Evolutionary conservation across 176 grass and related monocot species (phyloP).

Genomic region (Chloris gayana): DNA sequence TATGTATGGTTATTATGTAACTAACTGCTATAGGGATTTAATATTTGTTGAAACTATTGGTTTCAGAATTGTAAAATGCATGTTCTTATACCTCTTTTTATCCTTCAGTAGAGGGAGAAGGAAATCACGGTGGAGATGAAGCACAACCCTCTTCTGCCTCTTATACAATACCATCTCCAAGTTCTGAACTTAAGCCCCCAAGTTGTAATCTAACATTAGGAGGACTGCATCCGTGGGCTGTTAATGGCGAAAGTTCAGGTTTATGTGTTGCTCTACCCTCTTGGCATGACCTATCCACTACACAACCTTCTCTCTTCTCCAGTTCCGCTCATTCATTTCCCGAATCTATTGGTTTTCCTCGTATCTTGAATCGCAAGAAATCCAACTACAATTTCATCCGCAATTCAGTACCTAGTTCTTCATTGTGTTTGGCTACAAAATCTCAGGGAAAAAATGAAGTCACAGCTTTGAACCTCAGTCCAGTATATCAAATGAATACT

Average conservation of each 20-base stretch:
- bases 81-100: neutral
- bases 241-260: neutral
- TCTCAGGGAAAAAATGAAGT: neutral
- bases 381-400: neutral
- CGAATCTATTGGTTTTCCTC: neutral
- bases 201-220: too few species aligned
- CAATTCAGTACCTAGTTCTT: constrained; percentile 6
- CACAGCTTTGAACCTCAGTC: neutral
- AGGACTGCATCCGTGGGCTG: neutral
- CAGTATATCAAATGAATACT: neutral
- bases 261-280: neutral
- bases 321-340: neutral
- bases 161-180: too few species aligned
- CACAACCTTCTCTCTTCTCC: neutral
- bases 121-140: neutral
- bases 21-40: neutral
- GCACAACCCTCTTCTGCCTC: too few species aligned
- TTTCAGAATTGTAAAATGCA: neutral
- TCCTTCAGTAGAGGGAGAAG: neutral
- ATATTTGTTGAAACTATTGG: neutral
- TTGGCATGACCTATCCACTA: neutral
- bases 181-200: too few species aligned
- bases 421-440: neutral
- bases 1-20: too few species aligned
- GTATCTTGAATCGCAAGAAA: neutral